Base-by-base conservation (phyloP, 1,139 yeast genomes). In the Ogataea hybrid region DNA sequence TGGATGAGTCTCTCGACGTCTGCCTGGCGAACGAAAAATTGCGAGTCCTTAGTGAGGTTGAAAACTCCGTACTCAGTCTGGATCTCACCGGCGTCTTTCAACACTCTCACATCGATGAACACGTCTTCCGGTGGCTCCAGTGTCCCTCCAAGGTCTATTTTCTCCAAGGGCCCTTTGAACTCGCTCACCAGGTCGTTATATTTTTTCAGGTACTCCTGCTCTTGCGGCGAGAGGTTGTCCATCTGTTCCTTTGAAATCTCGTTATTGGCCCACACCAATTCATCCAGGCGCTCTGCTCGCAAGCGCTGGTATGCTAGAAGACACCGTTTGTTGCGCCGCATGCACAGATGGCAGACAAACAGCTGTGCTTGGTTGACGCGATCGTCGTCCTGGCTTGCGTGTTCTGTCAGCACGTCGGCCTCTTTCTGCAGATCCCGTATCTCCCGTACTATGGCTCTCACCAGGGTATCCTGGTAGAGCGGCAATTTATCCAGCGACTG, bases 1-100 rank as follows among this genome's bases (percentile, higher is more conserved):
- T 89, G 97, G 32, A 94, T 87, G 51, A 92, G 71, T 43, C 97
- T 69, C 57, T 90, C 97, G 9, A 92, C 98, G 58, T 92, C 98
- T 0, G 94, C 81, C 55, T 88, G 92, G 41, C 98, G 71, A 18
- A 90, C 97, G 61, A 86, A 92, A 60, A 92, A 90, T 60, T 92
- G 98, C 4, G 96, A 86, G 62, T 92, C 94, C 57, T 90, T 92
- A n/a, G 95, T 88, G 54, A 92, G 68, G 54, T 90, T 90, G 67
- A 92, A 89, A 6, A 89, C 96, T 23, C 98, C 98, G 55, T 92
- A 92, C 61, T 92, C 98, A 0, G 98, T 92, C 59, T 90, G 97
- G 30, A 92, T 89, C 59, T 92, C 97, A 1, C 98, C 98, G 0
- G 96, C 97, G 57, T 92, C 95, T 56, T 85, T 85, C 43, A 92